Evolutionary conservation across 257 asterid species (phyloP).

Genomic region (Jacaranda copaia): DNA sequence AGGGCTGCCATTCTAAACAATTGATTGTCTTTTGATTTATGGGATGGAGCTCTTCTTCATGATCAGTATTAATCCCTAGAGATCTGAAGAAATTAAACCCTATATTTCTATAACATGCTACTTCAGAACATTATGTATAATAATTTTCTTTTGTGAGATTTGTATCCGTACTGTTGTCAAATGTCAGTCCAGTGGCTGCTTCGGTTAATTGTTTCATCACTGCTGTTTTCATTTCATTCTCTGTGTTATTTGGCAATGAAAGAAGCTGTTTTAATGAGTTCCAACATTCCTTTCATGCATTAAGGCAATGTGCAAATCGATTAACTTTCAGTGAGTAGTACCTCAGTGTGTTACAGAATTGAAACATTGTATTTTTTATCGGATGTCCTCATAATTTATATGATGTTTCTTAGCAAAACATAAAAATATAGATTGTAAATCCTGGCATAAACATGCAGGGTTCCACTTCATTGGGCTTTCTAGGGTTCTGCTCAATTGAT

Average conservation of each 20-base stretch:
- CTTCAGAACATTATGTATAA: background rate
- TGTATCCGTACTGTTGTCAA: too few species aligned
- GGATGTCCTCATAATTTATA: too few species aligned
- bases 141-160: background rate
- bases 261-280: background rate
- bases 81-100: constrained; percentile 15
- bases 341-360: too few species aligned
- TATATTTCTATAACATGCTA: background rate
- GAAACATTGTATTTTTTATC: too few species aligned
- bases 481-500: too few species aligned
- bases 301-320: background rate
- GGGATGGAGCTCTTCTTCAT: background rate
- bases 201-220: background rate
- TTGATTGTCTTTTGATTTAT: constrained; percentile 19
- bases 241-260: background rate
- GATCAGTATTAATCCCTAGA: background rate
- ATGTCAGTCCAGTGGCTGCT: constrained; percentile 6
- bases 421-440: too few species aligned
- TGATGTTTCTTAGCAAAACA: too few species aligned
- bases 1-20: constrained; percentile 59
- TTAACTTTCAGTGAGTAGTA: background rate
- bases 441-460: too few species aligned
- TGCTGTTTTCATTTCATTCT: background rate
- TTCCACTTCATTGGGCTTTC: too few species aligned
- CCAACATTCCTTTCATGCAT: background rate